phyloP scores from a whole-genome alignment of 768 basidiomycete species.

The Tulasnella sp. region DNA sequence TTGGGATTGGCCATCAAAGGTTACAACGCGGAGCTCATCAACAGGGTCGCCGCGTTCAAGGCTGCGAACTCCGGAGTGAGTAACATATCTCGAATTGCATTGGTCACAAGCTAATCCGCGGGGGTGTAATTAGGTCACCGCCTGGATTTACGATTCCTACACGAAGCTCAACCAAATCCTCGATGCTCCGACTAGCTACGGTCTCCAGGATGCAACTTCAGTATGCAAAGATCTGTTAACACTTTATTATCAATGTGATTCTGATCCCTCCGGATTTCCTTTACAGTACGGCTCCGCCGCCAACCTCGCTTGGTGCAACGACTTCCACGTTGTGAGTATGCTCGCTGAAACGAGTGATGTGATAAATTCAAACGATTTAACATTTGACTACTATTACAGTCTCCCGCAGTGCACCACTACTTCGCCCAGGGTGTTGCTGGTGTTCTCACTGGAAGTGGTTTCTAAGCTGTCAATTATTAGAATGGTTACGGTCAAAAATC shows the following conservation, averaged over 20 bases:
- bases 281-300: slow-evolving; percentile 13
- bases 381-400: neutral
- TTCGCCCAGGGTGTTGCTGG: neutral
- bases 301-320: slow-evolving; percentile 21
- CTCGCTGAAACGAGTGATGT: neutral
- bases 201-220: slow-evolving; percentile 52
- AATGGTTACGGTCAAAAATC: too few relatives aligned
- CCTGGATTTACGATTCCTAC: slow-evolving; percentile 51
- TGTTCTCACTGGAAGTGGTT: neutral
- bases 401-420: neutral
- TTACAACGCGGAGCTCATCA: slow-evolving; percentile 50
- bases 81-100: too few relatives aligned
- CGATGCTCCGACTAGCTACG: slow-evolving; percentile 47
- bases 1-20: slow-evolving; percentile 42
- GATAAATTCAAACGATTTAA: neutral
- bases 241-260: neutral
- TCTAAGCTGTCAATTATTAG: too few relatives aligned
- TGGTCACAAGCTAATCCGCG: slow-evolving; percentile 35
- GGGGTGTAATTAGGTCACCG: slow-evolving; percentile 41
- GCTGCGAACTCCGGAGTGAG: neutral
- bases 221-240: neutral
- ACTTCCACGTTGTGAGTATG: slow-evolving; percentile 20
- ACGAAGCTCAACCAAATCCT: slow-evolving; percentile 49
- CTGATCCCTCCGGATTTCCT: neutral
- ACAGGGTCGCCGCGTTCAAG: slow-evolving; percentile 37